Evolutionary conservation across 2,329 filamentous ascomycete genomes (phyloP), one percentile per base, ranked within the genome.

Genomic region (Fusarium zealandicum): DNA sequence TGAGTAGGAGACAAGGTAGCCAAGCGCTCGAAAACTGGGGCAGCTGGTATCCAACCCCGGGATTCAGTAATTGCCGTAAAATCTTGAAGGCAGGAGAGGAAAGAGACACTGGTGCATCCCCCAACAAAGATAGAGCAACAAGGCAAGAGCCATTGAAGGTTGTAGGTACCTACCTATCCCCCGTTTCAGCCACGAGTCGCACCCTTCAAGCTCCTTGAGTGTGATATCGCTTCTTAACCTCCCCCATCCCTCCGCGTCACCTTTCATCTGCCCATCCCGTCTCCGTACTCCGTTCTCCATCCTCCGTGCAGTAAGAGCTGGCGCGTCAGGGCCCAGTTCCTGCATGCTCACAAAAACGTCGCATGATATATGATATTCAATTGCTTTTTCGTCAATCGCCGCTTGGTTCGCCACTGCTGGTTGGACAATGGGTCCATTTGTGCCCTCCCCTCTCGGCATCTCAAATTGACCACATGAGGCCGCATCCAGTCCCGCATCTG

Each of bases 391-490:
- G 18, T 47, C 51, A 61, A 51, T 61, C 42, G 51, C 44, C 46
- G 31, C 42, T 17, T 35, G 17, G 25, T 50, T 40, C 16, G 43
- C 46, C 42, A 41, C 54, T 43, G 46, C 59, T 70, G 66, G 66
- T 69, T 70, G 65, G 68, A 56, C 60, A 70, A 69, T 68, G 43
- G 56, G 38, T 22, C 37, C 44, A 43, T 46, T 39, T 41, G 51
- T 48, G 60, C 67, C 61, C 64, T 61, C 64, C 54, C 57, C 52
- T 62, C 54, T 64, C 52, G 53, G 60, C 47, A 56, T 55, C 51
- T 50, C 57, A 61, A 61, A 35, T 59, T 58, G 49, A 38, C 58
- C 33, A 55, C 50, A 66, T 47, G 55, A 38, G 52, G 42, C 53
- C 45, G 54, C 61, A 56, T 59, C 52, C 47, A 57, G 48, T 66